Percentiles rank a stretch among this genome's conserved stretches.
phyloP scores from a whole-genome alignment of 192 early-diverging fungal species.

The Dispira simplex region DNA sequence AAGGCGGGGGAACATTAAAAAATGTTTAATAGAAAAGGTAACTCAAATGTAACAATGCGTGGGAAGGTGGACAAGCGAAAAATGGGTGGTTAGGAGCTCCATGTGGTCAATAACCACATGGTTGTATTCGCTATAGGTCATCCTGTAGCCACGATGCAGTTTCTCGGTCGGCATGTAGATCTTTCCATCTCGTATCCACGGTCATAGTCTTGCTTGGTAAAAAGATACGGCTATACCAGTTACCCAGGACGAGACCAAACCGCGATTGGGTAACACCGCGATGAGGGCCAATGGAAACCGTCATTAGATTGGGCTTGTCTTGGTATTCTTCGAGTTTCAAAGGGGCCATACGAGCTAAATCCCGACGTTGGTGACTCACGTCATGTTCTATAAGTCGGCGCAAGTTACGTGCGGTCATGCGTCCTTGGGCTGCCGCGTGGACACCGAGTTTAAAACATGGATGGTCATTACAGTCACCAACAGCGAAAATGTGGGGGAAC shows the following conservation, averaged over 20 bases:
- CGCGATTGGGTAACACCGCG: conserved; percentile 21
- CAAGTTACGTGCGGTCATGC: conserved; percentile 19
- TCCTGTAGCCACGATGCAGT: conserved; percentile 1
- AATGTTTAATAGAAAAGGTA: too few species aligned
- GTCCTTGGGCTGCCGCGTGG: conserved; percentile 15
- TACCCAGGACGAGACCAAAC: conserved; percentile 20
- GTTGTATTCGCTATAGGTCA: background rate
- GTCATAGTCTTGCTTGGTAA: background rate
- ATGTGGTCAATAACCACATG: too few species aligned
- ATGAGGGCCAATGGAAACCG: conserved; percentile 22
- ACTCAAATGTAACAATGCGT: too few species aligned
- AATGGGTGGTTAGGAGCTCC: too few species aligned
- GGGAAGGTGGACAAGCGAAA: too few species aligned
- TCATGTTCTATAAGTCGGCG: conserved; percentile 14
- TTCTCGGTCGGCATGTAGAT: conserved; percentile 5
- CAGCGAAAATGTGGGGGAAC: conserved; percentile 28
- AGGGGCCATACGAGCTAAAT: conserved; percentile 4
- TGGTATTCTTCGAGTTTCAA: conserved; percentile 17
- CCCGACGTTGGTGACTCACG: conserved; percentile 10
- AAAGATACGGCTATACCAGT: conserved; percentile 19
- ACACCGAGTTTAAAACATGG: conserved; percentile 20
- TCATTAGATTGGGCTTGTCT: conserved; percentile 13
- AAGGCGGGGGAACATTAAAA: too few species aligned
- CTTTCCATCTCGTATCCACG: conserved; percentile 6
- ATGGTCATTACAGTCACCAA: conserved; percentile 31